Percentiles rank a stretch among this genome's conserved stretches.
Conservation (phyloP, 768 basidiomycete species). For the Solioccasus polychromus region DNA sequence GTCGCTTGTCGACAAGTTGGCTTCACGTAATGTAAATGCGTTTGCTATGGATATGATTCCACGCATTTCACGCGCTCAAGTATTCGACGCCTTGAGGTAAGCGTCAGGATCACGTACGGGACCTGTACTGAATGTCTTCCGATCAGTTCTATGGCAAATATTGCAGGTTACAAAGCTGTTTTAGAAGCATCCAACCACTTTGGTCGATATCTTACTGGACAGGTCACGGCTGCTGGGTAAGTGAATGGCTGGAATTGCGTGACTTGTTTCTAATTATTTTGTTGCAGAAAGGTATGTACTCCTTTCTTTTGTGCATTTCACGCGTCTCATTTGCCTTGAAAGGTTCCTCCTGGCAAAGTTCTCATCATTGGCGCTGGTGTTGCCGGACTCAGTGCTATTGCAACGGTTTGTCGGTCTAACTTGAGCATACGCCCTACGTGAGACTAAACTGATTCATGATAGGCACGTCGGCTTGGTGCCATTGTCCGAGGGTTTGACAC, state of each 20-base stretch:
- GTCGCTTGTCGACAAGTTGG: conserved; percentile 63
- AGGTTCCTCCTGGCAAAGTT: conserved; percentile 87
- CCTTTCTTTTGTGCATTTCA: not conserved
- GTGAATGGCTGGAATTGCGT: conserved; percentile 26
- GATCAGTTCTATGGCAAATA: conserved; percentile 87
- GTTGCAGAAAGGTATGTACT: conserved; percentile 40
- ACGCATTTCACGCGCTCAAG: conserved; percentile 85
- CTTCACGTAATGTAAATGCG: conserved; percentile 62
- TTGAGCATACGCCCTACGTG: not conserved
- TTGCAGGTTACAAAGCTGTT: conserved; percentile 90
- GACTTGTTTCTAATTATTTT: conserved; percentile 4
- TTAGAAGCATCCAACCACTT: conserved; percentile 89
- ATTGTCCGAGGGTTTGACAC: conserved; percentile 90
- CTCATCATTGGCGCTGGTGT: conserved; percentile 88
- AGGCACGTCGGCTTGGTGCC: conserved; percentile 82
- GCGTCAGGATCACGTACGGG: conserved; percentile 7
- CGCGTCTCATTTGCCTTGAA: conserved; percentile 18
- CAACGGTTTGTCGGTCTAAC: conserved; percentile 50
- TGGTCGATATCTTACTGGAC: conserved; percentile 85
- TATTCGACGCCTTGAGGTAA: conserved; percentile 84
- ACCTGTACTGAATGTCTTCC: not conserved
- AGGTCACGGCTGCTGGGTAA: conserved; percentile 87
- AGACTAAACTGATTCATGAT: conserved; percentile 2
- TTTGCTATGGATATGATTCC: conserved; percentile 95
- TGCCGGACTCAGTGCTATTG: conserved; percentile 85